These are phyloP conservation scores for Wickerhamomyces hampshirensis DNA, from an alignment of 805 yeast genomes.

Conservation along the genomic window DNA sequence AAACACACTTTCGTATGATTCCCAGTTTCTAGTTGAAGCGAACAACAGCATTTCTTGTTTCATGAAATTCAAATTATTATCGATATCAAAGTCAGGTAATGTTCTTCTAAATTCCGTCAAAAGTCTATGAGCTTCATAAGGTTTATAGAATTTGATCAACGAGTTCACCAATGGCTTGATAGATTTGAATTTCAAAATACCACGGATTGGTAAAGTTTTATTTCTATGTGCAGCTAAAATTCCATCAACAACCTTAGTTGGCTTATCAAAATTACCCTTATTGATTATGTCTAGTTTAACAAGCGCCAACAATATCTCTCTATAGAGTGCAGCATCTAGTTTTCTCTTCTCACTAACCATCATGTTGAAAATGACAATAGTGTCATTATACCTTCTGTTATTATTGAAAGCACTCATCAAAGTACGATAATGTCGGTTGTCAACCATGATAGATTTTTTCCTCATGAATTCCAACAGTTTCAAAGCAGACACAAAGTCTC, in stretches of 20 bases:
- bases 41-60: constrained; percentile 28
- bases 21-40: constrained; percentile 25
- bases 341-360: constrained; percentile 23
- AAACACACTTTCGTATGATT: constrained; percentile 27
- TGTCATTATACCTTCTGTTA: constrained; percentile 23
- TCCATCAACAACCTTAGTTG: constrained; percentile 27
- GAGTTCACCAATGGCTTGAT: constrained; percentile 32
- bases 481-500: constrained; percentile 26
- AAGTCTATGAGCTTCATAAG: constrained; percentile 28
- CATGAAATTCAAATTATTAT: constrained; percentile 22
- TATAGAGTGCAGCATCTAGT: constrained; percentile 25
- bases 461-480: constrained; percentile 26
- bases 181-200: constrained; percentile 28
- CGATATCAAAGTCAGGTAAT: constrained; percentile 23
- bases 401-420: constrained; percentile 28
- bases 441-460: constrained; percentile 12
- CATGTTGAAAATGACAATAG: constrained; percentile 24
- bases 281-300: constrained; percentile 26
- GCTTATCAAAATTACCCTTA: constrained; percentile 24
- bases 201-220: constrained; percentile 18
- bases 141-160: constrained; percentile 26
- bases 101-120: constrained; percentile 27
- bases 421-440: constrained; percentile 25
- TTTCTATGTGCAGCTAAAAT: constrained; percentile 25
- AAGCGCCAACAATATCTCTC: constrained; percentile 27